Base-by-base conservation (phyloP, 768 basidiomycete genomes). In the Boletus sensibilis region DNA sequence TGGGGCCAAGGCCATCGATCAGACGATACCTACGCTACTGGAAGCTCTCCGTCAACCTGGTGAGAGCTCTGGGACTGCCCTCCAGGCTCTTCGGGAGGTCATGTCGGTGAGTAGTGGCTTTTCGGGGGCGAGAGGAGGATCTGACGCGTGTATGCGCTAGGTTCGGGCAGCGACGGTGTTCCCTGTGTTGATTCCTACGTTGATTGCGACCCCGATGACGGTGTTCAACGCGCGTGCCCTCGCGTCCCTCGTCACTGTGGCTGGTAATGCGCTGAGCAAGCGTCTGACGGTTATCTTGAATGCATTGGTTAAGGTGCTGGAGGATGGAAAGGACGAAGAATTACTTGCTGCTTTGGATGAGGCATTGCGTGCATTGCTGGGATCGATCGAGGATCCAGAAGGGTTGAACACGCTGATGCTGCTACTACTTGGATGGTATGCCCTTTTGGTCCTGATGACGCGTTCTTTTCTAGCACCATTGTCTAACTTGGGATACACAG, bases 91-190 rank as follows among this genome's bases (percentile, higher is more conserved):
- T 38, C 86, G 81, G 53, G 96, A 98, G 76, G 93, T 98, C 62
- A 96, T 96, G 91, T 86, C 82, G 61, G 93, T 94, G 72, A 69
- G 89, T 61, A 0, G 12, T 25, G 4, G 11, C 18, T 16, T 4
- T 18, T 46, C 5, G 3, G 7, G 7, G 1, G 1, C 2, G 29
- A n/a, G 5, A 33, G 40, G 9, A 27, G 10, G 10, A 1, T 34
- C 52, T 50, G 52, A 63, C 52, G 21, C 4, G 3, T 44, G 23
- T 37, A 33, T 43, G 40, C 52, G 37, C 44, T 69, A 94, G 90
- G 91, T 98, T 63, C 92, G 95, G 38, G 92, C 96, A 14, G 81
- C 88, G 39, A 94, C 91, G 11, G 94, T 98, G 38, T 98, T 98
- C 91, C 97, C 97, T 0, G 91, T 98, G 20, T 78, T 98, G 53